phyloP scores from a whole-genome alignment of 768 basidiomycete species.

The Mycena venus region DNA sequence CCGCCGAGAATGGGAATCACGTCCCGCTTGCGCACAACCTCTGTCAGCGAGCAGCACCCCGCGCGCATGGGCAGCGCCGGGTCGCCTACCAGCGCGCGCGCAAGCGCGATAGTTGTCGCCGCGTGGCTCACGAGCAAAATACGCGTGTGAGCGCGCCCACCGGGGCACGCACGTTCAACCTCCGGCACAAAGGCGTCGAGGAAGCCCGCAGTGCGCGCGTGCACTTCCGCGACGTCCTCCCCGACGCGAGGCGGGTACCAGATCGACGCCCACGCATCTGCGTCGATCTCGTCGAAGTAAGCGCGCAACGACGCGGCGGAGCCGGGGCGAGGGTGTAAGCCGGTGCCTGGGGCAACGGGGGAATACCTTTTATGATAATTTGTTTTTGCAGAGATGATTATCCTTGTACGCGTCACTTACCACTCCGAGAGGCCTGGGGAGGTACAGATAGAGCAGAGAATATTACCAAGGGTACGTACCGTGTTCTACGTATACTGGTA shows the following conservation, averaged over 20 bases:
- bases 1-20: constrained; percentile 48
- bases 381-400: neutral
- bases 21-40: constrained; percentile 56
- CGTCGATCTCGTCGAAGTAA: constrained; percentile 71
- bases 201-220: constrained; percentile 69
- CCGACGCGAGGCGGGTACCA: constrained; percentile 82
- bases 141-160: constrained; percentile 52
- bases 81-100: constrained; percentile 69
- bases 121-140: constrained; percentile 82
- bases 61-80: constrained; percentile 67
- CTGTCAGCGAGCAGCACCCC: constrained; percentile 83
- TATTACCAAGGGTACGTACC: constrained; percentile 54
- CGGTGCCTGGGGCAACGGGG: constrained; percentile 73
- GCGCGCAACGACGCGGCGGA: constrained; percentile 64
- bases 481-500: constrained; percentile 86
- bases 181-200: constrained; percentile 64
- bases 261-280: constrained; percentile 68
- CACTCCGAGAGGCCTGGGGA: constrained; percentile 78
- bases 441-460: neutral
- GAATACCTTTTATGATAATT: constrained; percentile 75
- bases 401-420: constrained; percentile 55
- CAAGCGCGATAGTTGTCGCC: constrained; percentile 78
- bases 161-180: constrained; percentile 58
- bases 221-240: constrained; percentile 74
- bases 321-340: constrained; percentile 82